phyloP scores from a whole-genome alignment of 169 alveolate species.

The Plasmodium cynomolgi region DNA sequence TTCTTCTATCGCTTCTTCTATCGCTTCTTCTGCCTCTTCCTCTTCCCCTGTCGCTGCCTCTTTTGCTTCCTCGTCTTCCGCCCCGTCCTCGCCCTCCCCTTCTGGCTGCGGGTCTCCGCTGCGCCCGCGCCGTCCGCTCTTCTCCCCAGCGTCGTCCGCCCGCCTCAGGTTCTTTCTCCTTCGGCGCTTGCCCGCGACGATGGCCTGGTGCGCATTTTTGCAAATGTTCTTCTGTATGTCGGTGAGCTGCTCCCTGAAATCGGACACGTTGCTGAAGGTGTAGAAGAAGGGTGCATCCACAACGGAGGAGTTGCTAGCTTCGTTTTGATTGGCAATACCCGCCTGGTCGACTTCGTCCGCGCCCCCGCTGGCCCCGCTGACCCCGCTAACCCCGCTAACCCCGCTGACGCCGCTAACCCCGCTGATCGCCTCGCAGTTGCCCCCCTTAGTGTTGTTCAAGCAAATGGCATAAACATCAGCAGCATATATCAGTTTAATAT shows the following conservation, averaged over 20 bases:
- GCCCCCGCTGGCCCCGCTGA: background rate
- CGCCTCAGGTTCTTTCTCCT: background rate
- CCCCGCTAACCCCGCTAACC: background rate
- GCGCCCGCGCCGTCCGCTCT: background rate
- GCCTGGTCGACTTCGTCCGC: background rate
- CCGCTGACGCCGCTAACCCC: background rate
- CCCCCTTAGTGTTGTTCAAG: background rate
- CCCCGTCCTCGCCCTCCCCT: background rate
- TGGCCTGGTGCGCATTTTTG: background rate
- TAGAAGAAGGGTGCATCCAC: background rate
- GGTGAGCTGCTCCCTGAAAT: background rate
- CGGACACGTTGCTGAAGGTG: background rate
- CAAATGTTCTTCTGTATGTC: conserved; percentile 24
- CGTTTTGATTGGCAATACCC: background rate
- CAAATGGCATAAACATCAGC: conserved; percentile 32
- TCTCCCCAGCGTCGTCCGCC: background rate
- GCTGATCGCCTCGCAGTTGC: background rate
- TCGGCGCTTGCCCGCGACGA: background rate
- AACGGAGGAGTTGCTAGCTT: background rate
- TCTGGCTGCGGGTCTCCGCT: background rate
- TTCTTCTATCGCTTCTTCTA: background rate
- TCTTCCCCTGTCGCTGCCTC: background rate
- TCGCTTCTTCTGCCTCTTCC: background rate
- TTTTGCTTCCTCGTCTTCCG: background rate
- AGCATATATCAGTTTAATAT: background rate